Conservation (phyloP, 352 stramenopile species). For the Phytophthora pinifolia region DNA sequence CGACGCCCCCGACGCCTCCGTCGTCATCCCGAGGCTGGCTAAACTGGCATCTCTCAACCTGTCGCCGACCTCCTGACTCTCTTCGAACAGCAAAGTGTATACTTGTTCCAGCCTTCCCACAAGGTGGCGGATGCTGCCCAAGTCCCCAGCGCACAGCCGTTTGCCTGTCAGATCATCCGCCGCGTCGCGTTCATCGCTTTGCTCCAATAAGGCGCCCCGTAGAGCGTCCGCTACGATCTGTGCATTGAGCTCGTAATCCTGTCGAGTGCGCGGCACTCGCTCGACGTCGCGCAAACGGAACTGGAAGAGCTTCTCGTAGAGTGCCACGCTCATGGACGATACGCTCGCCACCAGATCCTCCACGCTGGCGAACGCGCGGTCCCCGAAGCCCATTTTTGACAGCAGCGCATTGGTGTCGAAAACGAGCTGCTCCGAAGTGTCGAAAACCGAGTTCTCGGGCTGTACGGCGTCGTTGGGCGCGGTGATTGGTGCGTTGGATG, state of each 20-base stretch:
- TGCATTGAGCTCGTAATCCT: slow-evolving; percentile 88
- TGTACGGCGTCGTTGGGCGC: slow-evolving; percentile 3
- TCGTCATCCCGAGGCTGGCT: slow-evolving; percentile 18
- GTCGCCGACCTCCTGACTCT: slow-evolving; percentile 28
- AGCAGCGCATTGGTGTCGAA: slow-evolving; percentile 78
- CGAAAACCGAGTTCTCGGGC: slow-evolving; percentile 12
- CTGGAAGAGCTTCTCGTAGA: slow-evolving; percentile 92
- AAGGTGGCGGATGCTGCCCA: slow-evolving; percentile 49
- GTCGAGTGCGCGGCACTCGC: slow-evolving; percentile 51
- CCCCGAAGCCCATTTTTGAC: slow-evolving; percentile 72
- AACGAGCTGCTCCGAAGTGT: slow-evolving; percentile 19
- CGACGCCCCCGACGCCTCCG: background rate
- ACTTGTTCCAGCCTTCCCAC: slow-evolving; percentile 63
- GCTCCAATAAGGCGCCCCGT: slow-evolving; percentile 63
- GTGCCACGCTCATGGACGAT: slow-evolving; percentile 90
- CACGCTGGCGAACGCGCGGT: slow-evolving; percentile 70
- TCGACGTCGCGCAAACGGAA: slow-evolving; percentile 73
- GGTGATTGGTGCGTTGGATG: slow-evolving; percentile 6
- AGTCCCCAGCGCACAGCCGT: slow-evolving; percentile 52
- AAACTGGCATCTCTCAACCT: slow-evolving; percentile 23
- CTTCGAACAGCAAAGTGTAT: slow-evolving; percentile 53
- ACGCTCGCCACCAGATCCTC: slow-evolving; percentile 85
- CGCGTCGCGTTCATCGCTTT: slow-evolving; percentile 28
- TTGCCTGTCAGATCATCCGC: slow-evolving; percentile 57
- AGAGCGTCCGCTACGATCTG: slow-evolving; percentile 86